Evolutionary conservation across 2,329 filamentous ascomycete species (phyloP).

Genomic region (Bipolaris sorokiniana): DNA sequence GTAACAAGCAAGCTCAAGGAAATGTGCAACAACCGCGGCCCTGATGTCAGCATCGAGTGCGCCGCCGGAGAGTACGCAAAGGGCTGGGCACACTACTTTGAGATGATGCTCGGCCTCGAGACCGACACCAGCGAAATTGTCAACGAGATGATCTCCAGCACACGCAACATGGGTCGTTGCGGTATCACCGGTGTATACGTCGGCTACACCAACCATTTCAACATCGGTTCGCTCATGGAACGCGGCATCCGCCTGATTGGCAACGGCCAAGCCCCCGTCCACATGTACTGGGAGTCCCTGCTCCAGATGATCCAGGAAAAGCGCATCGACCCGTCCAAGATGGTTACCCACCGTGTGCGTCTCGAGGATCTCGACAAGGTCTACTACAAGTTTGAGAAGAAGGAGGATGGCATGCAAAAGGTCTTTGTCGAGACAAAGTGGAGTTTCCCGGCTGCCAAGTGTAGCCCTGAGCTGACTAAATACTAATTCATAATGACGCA

Average conservation of each 20-base stretch:
- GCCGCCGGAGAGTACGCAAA: constrained; percentile 69
- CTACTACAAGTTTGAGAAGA: constrained; percentile 71
- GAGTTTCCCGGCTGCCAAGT: constrained; percentile 58
- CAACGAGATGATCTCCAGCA: constrained; percentile 80
- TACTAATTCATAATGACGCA: constrained; percentile 31
- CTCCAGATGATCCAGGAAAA: constrained; percentile 70
- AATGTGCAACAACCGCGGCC: constrained; percentile 70
- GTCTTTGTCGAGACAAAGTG: constrained; percentile 70
- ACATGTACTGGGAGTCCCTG: constrained; percentile 83
- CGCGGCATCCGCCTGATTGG: constrained; percentile 80
- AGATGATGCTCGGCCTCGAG: constrained; percentile 70
- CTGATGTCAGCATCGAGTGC: constrained; percentile 75
- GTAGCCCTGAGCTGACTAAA: constrained; percentile 59
- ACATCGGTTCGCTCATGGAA: constrained; percentile 84
- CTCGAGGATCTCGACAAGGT: constrained; percentile 59
- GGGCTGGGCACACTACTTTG: constrained; percentile 66
- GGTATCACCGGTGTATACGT: constrained; percentile 77
- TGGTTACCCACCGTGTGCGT: constrained; percentile 77
- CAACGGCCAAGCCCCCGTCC: constrained; percentile 74
- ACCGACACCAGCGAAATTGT: constrained; percentile 83
- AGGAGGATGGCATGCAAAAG: constrained; percentile 79
- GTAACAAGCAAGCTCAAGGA: constrained; percentile 77
- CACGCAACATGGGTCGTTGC: constrained; percentile 72
- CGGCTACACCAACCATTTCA: constrained; percentile 77
- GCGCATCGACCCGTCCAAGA: constrained; percentile 75